Conservation (phyloP, 768 basidiomycete genomes). For the Pulveroboletus sp. region DNA sequence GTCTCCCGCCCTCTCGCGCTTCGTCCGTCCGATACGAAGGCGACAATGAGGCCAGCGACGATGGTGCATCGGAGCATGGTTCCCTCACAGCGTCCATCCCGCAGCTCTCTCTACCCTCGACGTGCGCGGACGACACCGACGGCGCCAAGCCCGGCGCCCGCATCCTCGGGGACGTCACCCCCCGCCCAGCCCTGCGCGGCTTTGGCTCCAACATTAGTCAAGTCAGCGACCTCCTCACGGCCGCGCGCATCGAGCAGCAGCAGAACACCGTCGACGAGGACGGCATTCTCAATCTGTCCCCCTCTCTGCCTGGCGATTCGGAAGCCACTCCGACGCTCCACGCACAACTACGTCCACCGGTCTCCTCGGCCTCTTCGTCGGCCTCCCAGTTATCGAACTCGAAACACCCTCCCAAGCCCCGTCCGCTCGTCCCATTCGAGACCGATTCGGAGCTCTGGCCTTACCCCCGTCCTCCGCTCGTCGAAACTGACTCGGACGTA, state of each 20-base stretch:
- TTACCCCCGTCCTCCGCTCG: slow-evolving; percentile 48
- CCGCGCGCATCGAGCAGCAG: slow-evolving; percentile 22
- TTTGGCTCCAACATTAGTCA: slow-evolving; percentile 32
- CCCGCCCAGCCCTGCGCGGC: slow-evolving; percentile 44
- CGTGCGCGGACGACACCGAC: slow-evolving; percentile 15
- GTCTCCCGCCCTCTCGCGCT: slow-evolving; percentile 41
- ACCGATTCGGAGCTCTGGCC: slow-evolving; percentile 70
- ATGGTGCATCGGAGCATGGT: slow-evolving; percentile 35
- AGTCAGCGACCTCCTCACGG: slow-evolving; percentile 27
- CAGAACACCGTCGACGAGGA: slow-evolving; percentile 4
- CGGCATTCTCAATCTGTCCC: no score
- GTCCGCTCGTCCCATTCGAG: slow-evolving; percentile 56
- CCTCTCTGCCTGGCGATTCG: no score
- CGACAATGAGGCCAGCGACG: slow-evolving; percentile 47
- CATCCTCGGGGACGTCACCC: slow-evolving; percentile 54
- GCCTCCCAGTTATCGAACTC: no score
- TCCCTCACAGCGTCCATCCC: slow-evolving; percentile 41
- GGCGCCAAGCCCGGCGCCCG: slow-evolving; percentile 14
- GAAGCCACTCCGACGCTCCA: slow-evolving; percentile 13
- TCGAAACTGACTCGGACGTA: slow-evolving; percentile 49
- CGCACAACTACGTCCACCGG: slow-evolving; percentile 9
- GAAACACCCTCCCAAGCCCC: slow-evolving; percentile 26
- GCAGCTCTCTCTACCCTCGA: slow-evolving; percentile 26
- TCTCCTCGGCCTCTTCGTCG: no score
- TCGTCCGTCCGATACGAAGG: slow-evolving; percentile 50